phyloP scores from a whole-genome alignment of 306 rosid genomes.

The Ormosia semicastrata region DNA sequence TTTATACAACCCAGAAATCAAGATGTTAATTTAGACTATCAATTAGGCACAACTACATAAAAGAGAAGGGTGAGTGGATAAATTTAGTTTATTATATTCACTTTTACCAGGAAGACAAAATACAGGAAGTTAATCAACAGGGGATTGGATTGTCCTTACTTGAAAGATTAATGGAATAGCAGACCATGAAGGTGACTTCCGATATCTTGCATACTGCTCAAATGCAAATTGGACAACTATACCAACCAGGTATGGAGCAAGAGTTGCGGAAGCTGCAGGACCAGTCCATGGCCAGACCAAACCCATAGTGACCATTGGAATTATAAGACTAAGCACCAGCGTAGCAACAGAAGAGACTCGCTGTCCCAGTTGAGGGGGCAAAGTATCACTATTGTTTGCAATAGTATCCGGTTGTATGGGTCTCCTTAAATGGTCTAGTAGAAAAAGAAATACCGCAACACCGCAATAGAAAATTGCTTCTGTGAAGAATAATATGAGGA shows the following conservation, averaged over 20 bases:
- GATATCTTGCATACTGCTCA: conserved; percentile 87
- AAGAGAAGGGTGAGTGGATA: neutral
- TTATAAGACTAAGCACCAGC: conserved; percentile 84
- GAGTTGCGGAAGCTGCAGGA: conserved; percentile 99
- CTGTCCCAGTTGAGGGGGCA: conserved; percentile 64
- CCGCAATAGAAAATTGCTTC: conserved; percentile 96
- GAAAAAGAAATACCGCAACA: conserved; percentile 71
- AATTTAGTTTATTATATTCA: neutral
- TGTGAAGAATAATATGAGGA: conserved; percentile 97
- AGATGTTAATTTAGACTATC: conserved; percentile 8
- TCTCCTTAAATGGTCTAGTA: conserved; percentile 67
- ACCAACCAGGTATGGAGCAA: conserved; percentile 94
- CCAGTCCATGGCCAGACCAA: conserved; percentile 99
- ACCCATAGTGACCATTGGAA: conserved; percentile 99
- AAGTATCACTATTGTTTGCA: conserved; percentile 27
- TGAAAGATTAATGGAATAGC: conserved; percentile 96
- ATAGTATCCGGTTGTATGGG: conserved; percentile 44
- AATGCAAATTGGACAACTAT: conserved; percentile 96
- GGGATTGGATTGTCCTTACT: conserved; percentile 43
- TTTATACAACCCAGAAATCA: neutral
- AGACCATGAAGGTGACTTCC: conserved; percentile 83
- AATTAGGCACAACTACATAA: neutral
- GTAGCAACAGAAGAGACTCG: conserved; percentile 76
- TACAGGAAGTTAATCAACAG: neutral
- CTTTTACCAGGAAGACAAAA: neutral